Conservation (phyloP, 306 rosid species). For the Sesbania bispinosa region DNA sequence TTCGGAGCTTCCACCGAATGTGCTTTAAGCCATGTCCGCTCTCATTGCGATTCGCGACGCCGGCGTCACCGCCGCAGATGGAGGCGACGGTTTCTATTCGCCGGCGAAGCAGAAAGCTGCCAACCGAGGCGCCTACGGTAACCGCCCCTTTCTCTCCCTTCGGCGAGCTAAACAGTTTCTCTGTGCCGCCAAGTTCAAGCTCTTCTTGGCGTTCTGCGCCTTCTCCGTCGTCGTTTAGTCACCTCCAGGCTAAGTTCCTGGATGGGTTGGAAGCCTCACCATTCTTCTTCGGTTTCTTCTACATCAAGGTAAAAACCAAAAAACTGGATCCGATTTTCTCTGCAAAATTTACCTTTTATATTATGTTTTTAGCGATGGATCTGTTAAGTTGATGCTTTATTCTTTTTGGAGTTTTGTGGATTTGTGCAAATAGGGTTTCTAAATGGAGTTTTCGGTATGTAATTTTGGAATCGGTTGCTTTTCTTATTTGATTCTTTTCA, state of each 20-base stretch:
- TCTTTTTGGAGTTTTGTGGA: not conserved
- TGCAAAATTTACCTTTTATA: not conserved
- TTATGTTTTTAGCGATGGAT: not conserved
- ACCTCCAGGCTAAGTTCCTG: constrained; percentile 36
- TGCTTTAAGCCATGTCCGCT: constrained; percentile 32
- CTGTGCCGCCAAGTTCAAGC: constrained; percentile 35
- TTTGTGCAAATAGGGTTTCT: not conserved
- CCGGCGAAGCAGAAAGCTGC: constrained; percentile 62
- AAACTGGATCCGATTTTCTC: not conserved
- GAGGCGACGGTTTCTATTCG: constrained; percentile 35
- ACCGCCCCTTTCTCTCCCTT: constrained; percentile 23
- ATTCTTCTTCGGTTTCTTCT: constrained; percentile 38
- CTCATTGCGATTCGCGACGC: constrained; percentile 29
- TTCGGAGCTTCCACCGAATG: not conserved
- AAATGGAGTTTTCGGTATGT: not conserved
- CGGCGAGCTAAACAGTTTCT: constrained; percentile 37
- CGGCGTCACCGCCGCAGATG: not conserved
- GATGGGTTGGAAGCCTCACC: constrained; percentile 51
- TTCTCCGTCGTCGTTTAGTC: constrained; percentile 27
- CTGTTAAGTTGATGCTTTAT: not conserved
- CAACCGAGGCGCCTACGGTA: constrained; percentile 26
- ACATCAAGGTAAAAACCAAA: constrained; percentile 37
- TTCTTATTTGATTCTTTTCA: not conserved
- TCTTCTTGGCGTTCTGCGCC: constrained; percentile 18
- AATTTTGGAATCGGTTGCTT: not conserved